Conservation (phyloP, 1,139 yeast genomes). For the Komagataea norvegica region DNA sequence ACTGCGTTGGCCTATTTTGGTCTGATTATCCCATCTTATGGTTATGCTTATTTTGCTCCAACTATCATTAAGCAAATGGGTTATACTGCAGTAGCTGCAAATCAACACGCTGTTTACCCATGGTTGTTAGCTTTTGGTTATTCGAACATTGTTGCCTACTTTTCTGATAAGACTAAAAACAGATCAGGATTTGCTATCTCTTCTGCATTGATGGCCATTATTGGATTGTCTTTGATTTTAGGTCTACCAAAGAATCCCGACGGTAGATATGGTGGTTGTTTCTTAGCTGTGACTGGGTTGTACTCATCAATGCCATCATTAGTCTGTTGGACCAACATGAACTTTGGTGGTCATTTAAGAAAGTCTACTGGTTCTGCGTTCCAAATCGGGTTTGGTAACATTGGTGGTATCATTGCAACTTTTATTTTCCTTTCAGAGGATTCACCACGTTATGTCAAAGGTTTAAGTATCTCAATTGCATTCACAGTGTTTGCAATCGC, state of each 20-base stretch:
- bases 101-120: conserved; percentile 39
- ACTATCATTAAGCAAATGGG: conserved; percentile 37
- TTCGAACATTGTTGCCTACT: conserved; percentile 28
- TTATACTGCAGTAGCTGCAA: conserved; percentile 32
- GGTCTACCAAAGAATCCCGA: conserved; percentile 26
- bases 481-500: conserved; percentile 48
- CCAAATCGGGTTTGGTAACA: conserved; percentile 40
- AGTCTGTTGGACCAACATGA: conserved; percentile 37
- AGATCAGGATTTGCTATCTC: conserved; percentile 43
- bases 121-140: conserved; percentile 34
- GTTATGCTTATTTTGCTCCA: conserved; percentile 38
- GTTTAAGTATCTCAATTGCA: conserved; percentile 46
- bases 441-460: conserved; percentile 33
- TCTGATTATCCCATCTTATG: conserved; percentile 35
- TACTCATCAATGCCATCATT: conserved; percentile 36
- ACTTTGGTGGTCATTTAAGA: conserved; percentile 37
- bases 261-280: conserved; percentile 38
- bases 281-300: conserved; percentile 33
- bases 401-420: conserved; percentile 44
- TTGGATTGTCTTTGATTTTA: conserved; percentile 34
- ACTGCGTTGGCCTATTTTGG: conserved; percentile 35
- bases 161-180: conserved; percentile 37
- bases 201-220: conserved; percentile 37
- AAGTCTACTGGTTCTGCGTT: conserved; percentile 38
- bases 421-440: conserved; percentile 36